Base-by-base conservation (phyloP, 1,284 basidiomycete genomes). In the Schizopora paradoxa region DNA sequence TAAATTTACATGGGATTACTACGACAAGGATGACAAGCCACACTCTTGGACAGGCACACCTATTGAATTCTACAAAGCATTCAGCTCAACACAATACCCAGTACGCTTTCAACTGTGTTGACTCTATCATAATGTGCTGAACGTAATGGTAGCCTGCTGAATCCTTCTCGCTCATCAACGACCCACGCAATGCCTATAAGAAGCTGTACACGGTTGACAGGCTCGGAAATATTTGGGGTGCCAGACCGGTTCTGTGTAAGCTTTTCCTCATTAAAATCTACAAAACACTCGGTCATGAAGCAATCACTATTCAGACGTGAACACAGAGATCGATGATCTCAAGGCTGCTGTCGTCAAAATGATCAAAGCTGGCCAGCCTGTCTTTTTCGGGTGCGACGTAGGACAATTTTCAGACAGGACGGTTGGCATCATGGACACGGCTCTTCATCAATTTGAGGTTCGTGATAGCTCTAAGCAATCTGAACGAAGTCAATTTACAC, bases 311-410 rank as follows among this genome's bases (percentile, higher is more conserved):
- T 3, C 54, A 91, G 88, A 96, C 61, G 90, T 97, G 51, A 97
- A 97, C 69, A 91, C 91, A 0, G 77, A 86, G 52, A 81, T 82
- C 51, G 77, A 83, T 33, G 78, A 81, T 36, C 76, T 97, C 60
- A 94, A 95, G 70, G 68, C 77, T 11, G 81, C 80, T 3, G 82
- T 93, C 14, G 78, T 95, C 45, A 83, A 83, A 68, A 74, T 83
- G 61, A 82, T 98, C 70, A 91, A 92, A 65, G 87, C 87, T 19
- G 91, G 91, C 39, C 80, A 85, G 33, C 88, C 95, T 1, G 86
- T 96, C 38, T 97, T 95, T 76, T 95, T 95, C 60, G 94, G 94
- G 1, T 96, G 91, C 62, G 92, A 91, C 59, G 84, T 91, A 27
- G 86, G 85, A 37, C 76, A 92, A 58, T 90, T 80, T 60, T 86